Conservation (phyloP, 371 early-diverging fungal genomes). For the Coemansia sp. region DNA sequence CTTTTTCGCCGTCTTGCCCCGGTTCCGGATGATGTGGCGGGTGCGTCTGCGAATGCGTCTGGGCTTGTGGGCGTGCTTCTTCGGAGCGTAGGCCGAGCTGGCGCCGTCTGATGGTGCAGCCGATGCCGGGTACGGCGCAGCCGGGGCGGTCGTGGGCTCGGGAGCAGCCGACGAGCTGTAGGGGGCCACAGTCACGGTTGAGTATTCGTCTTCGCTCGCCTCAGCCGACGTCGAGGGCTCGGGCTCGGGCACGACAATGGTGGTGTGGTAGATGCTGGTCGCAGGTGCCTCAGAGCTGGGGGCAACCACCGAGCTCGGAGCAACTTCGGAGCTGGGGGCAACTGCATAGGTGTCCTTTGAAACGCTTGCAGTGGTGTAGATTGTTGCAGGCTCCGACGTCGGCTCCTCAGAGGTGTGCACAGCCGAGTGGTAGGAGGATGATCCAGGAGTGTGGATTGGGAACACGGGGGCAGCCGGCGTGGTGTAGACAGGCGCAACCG, state of each 20-base stretch:
- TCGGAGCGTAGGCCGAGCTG: not conserved
- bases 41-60: constrained; percentile 23
- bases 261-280: constrained; percentile 1
- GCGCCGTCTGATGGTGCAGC: not conserved
- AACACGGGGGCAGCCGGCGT: not conserved
- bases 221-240: not conserved
- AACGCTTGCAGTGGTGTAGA: not conserved
- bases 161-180: not conserved
- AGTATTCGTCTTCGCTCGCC: not conserved
- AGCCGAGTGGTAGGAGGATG: not conserved
- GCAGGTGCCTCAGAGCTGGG: not conserved
- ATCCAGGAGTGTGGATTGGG: not conserved
- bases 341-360: too few relatives aligned
- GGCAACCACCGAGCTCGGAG: too few relatives aligned
- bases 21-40: constrained; percentile 7
- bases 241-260: not conserved
- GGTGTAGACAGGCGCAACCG: not conserved
- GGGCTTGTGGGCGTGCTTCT: constrained; percentile 5
- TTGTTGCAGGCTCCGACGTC: not conserved
- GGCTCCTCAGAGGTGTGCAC: not conserved
- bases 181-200: not conserved
- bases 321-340: too few relatives aligned
- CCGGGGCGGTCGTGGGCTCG: constrained; percentile 2
- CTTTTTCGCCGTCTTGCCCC: not conserved
- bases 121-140: not conserved